Percentiles rank a stretch among this genome's conserved stretches.
Conservation (phyloP, 306 rosid genomes). For the Citrullus colocynthis region DNA sequence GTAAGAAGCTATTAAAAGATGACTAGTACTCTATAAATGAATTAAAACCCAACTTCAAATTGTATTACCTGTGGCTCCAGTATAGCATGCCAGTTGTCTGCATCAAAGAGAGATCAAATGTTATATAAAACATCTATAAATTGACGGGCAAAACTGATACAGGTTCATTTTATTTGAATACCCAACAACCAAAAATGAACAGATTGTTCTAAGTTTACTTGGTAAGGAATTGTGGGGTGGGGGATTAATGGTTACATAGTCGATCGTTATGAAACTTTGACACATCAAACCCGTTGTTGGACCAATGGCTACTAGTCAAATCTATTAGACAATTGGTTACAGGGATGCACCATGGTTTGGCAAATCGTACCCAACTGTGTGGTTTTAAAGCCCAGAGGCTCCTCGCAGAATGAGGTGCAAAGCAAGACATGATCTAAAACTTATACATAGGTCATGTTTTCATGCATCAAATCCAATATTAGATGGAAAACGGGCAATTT, state of each 20-base stretch:
- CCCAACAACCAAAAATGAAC: background rate
- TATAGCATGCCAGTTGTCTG: conserved; percentile 44
- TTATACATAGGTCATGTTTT: background rate
- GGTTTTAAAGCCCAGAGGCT: too few species aligned
- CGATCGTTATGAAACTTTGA: background rate
- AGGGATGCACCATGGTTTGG: background rate
- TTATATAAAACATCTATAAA: background rate
- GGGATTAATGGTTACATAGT: background rate
- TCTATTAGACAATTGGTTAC: background rate
- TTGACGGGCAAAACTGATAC: background rate
- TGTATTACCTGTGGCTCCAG: conserved; percentile 32
- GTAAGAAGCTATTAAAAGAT: background rate
- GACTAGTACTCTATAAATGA: background rate
- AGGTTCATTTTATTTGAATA: background rate
- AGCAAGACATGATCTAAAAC: background rate
- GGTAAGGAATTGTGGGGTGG: background rate
- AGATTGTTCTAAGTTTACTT: background rate
- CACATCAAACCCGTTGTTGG: background rate
- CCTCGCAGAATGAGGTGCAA: background rate
- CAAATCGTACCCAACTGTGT: background rate
- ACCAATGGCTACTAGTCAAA: background rate
- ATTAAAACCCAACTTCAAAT: background rate
- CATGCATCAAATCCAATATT: background rate
- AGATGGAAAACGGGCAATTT: background rate
- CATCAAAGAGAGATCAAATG: conserved; percentile 16